phyloP scores from a whole-genome alignment of 805 yeast species.

The Maudiozyma bulderi region DNA sequence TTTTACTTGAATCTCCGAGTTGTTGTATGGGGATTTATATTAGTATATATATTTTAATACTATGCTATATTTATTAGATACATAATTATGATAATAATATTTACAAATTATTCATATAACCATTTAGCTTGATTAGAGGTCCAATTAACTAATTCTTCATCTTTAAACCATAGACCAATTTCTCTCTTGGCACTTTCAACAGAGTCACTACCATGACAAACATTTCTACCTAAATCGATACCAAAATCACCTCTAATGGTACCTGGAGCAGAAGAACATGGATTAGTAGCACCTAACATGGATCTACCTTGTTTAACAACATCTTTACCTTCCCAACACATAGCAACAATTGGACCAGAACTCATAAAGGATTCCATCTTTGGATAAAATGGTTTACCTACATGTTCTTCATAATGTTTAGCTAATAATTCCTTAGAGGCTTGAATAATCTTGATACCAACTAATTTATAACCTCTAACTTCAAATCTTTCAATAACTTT shows the following conservation, averaged over 20 bases:
- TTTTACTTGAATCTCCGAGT: too few relatives aligned
- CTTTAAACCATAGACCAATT: conserved; percentile 95
- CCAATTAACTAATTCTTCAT: conserved; percentile 91
- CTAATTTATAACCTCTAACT: conserved; percentile 95
- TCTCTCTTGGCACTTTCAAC: conserved; percentile 96
- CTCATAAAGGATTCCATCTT: conserved; percentile 91
- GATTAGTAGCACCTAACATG: conserved; percentile 98
- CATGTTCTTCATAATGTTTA: conserved; percentile 93
- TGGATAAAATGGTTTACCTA: conserved; percentile 96
- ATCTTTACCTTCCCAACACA: conserved; percentile 99
- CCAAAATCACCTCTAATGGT: conserved; percentile 99
- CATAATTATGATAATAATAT: neutral
- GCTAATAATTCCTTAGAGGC: conserved; percentile 84
- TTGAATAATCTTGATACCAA: conserved; percentile 81
- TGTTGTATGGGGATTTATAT: too few relatives aligned
- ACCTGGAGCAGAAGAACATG: conserved; percentile 94
- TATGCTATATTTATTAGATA: neutral
- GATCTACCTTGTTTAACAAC: conserved; percentile 98
- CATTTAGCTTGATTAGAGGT: conserved; percentile 74
- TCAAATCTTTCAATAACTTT: conserved; percentile 89
- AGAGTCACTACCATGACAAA: conserved; percentile 98
- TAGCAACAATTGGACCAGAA: conserved; percentile 97
- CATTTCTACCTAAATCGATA: conserved; percentile 98
- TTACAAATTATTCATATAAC: conserved; percentile 70
- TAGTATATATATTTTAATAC: neutral